phyloP scores from a whole-genome alignment of 768 basidiomycete genomes.

The Trametopsis cervina region DNA sequence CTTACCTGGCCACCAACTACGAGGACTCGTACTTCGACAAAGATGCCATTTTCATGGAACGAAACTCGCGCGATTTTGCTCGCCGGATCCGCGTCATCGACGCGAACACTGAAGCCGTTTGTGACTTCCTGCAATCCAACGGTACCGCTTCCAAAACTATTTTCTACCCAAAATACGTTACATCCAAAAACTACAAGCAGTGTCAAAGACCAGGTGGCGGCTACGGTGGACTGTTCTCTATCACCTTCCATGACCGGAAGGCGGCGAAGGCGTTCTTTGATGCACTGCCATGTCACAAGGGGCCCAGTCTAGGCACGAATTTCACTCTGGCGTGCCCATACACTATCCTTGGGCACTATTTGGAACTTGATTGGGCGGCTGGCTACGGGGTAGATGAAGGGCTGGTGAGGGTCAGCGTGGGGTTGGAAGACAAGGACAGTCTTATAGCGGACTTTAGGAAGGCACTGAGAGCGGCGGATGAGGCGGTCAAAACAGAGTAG shows the following conservation, averaged over 20 bases:
- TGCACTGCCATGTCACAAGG: constrained; percentile 75
- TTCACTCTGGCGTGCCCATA: constrained; percentile 95
- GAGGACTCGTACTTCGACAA: constrained; percentile 87
- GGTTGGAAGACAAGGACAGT: constrained; percentile 64
- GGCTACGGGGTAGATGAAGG: constrained; percentile 78
- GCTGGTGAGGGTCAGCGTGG: constrained; percentile 86
- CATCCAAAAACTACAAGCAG: constrained; percentile 61
- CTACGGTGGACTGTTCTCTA: constrained; percentile 82
- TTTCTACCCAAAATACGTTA: constrained; percentile 83
- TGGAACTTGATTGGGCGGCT: constrained; percentile 88
- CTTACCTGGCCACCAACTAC: constrained; percentile 47
- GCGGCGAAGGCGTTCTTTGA: constrained; percentile 84
- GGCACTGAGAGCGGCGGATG: constrained; percentile 73
- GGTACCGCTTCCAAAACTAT: constrained; percentile 67
- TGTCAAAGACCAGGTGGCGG: constrained; percentile 53
- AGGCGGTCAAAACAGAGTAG: background rate
- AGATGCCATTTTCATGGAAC: constrained; percentile 95
- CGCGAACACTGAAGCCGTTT: constrained; percentile 73
- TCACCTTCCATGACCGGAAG: constrained; percentile 66
- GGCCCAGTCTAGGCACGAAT: constrained; percentile 90
- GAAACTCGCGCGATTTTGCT: constrained; percentile 92
- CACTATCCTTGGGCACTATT: constrained; percentile 85
- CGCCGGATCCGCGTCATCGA: constrained; percentile 73
- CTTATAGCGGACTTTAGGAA: constrained; percentile 52
- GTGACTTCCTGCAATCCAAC: constrained; percentile 65